Percentiles rank a stretch among this genome's conserved stretches.
Conservation (phyloP, 1,139 yeast species). For the Blastobotrys buckinghamii region DNA sequence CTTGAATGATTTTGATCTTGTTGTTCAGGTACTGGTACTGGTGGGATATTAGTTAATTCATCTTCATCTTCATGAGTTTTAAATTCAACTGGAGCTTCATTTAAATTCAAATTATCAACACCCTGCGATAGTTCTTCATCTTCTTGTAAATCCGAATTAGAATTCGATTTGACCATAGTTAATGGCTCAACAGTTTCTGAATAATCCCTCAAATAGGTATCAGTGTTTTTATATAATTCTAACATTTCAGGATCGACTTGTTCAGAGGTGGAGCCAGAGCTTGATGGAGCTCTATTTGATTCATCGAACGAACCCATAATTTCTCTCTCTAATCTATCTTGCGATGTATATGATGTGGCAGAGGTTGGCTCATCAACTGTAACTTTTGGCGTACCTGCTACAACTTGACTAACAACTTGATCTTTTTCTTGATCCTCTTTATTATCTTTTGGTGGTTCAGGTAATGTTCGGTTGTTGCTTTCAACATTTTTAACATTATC, state of each 20-base stretch:
- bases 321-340: constrained; percentile 24
- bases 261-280: not conserved
- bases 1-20: not conserved
- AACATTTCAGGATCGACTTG: constrained; percentile 27
- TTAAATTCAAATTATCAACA: not conserved
- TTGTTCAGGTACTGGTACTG: not conserved
- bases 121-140: constrained; percentile 1
- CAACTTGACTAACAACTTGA: not conserved
- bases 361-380: constrained; percentile 1
- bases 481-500: not conserved
- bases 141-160: not conserved
- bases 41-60: not conserved
- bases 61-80: constrained; percentile 7
- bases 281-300: not conserved
- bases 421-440: too few relatives aligned
- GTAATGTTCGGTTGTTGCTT: too few relatives aligned
- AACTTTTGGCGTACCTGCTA: not conserved
- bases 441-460: not conserved
- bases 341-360: constrained; percentile 11
- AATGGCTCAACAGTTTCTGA: constrained; percentile 23
- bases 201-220: constrained; percentile 23
- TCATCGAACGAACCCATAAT: constrained; percentile 22
- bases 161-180: constrained; percentile 18
- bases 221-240: constrained; percentile 31
- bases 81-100: constrained; percentile 8